Conservation (phyloP, 2,329 filamentous ascomycete species). For the Fusarium neocosmosporiellum region DNA sequence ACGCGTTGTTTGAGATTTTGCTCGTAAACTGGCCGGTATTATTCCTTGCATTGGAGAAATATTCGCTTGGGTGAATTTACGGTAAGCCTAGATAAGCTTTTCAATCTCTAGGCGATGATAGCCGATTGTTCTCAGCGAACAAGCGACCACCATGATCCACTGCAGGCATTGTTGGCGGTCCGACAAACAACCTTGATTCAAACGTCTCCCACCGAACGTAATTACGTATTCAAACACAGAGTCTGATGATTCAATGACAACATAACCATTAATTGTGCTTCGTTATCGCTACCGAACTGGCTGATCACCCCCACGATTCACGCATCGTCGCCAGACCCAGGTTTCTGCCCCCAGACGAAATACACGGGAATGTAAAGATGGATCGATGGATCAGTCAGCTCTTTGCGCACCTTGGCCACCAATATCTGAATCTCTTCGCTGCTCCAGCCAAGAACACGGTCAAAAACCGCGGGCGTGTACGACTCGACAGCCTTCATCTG, state of each 20-base stretch:
- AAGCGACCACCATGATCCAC: background rate
- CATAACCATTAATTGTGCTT: background rate
- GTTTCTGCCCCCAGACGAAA: constrained; percentile 25
- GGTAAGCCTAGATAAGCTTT: background rate
- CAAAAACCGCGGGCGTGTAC: constrained; percentile 26
- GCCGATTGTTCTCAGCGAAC: background rate
- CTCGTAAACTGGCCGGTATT: background rate
- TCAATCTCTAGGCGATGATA: background rate
- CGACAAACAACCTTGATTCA: background rate
- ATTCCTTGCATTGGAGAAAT: background rate
- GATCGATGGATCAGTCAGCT: constrained; percentile 32
- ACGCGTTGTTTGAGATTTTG: background rate
- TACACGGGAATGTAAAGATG: constrained; percentile 31
- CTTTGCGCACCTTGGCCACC: constrained; percentile 31
- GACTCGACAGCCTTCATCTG: constrained; percentile 27
- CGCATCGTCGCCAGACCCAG: background rate
- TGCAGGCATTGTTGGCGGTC: background rate
- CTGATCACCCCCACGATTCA: background rate
- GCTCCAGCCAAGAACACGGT: constrained; percentile 27
- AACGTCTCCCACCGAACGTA: background rate
- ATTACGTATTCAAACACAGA: background rate
- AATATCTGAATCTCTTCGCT: constrained; percentile 25
- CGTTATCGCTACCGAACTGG: background rate
- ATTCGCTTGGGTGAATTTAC: background rate
- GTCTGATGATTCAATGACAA: background rate